These are phyloP conservation scores for Aureobasidium vineae DNA, from an alignment of 2,329 filamentous ascomycete genomes.

Conservation along the genomic window DNA sequence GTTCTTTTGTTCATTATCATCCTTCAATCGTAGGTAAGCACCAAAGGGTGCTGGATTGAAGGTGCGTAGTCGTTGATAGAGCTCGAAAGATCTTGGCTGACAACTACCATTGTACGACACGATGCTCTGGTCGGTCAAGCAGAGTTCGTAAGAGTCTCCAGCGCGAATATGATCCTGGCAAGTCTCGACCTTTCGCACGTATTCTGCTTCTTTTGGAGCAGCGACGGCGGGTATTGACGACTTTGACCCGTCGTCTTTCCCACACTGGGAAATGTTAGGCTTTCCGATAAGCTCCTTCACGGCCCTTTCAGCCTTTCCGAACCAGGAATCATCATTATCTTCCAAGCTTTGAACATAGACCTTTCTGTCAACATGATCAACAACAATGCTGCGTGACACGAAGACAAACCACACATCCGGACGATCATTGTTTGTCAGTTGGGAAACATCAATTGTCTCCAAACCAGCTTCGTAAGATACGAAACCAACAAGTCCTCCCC, in stretches of 20 bases:
- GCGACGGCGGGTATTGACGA: slow-evolving; percentile 24
- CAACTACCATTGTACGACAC: slow-evolving; percentile 46
- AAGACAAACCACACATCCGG: slow-evolving; percentile 76
- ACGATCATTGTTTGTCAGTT: slow-evolving; percentile 43
- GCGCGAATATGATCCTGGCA: slow-evolving; percentile 56
- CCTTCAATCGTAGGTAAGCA: slow-evolving; percentile 70
- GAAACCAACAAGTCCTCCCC: slow-evolving; percentile 81
- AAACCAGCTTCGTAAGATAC: slow-evolving; percentile 82
- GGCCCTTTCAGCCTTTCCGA: slow-evolving; percentile 22
- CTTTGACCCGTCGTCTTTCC: not conserved
- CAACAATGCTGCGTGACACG: slow-evolving; percentile 71
- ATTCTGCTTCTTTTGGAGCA: slow-evolving; percentile 43
- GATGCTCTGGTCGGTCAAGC: slow-evolving; percentile 72
- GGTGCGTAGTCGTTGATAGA: slow-evolving; percentile 68
- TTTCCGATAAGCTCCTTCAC: not conserved
- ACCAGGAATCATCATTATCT: slow-evolving; percentile 42
- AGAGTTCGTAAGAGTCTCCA: slow-evolving; percentile 83
- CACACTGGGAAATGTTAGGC: not conserved
- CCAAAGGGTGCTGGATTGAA: slow-evolving; percentile 82
- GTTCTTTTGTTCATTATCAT: slow-evolving; percentile 38
- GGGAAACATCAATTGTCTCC: slow-evolving; percentile 54
- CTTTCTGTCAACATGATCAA: slow-evolving; percentile 65
- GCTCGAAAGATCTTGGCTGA: slow-evolving; percentile 56
- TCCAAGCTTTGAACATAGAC: slow-evolving; percentile 68
- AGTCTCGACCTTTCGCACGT: slow-evolving; percentile 63